Evolutionary conservation across 2,329 filamentous ascomycete species (phyloP).

Genomic region (Chrysoporthe cubensis): DNA sequence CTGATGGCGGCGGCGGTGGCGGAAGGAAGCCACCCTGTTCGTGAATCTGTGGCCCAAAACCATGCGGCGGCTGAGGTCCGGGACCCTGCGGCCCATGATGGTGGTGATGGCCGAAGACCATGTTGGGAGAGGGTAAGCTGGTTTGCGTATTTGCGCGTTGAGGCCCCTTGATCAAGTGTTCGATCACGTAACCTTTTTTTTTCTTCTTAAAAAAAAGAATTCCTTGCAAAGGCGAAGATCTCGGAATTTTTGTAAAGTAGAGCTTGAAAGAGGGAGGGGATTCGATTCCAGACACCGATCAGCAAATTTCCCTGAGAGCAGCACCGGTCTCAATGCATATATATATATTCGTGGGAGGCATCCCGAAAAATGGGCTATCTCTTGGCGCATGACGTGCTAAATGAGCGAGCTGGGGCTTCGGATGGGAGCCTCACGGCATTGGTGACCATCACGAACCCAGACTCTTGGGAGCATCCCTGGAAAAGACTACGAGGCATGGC

Average conservation of each 20-base stretch:
- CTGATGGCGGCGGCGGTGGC: not conserved
- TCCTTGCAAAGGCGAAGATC: not conserved
- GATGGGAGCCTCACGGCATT: not conserved
- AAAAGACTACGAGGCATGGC: not conserved
- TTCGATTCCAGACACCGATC: not conserved
- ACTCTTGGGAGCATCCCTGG: conserved; percentile 6
- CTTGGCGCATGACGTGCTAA: conserved; percentile 8
- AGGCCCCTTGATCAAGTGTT: no score
- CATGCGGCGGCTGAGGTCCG: not conserved
- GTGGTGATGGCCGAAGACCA: not conserved
- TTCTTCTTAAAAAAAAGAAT: not conserved
- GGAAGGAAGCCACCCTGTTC: not conserved
- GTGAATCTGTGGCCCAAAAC: not conserved
- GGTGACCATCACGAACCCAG: not conserved
- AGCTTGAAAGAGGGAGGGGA: not conserved
- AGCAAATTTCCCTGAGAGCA: not conserved
- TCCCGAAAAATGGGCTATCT: not conserved
- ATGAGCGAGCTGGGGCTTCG: not conserved
- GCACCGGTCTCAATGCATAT: not conserved
- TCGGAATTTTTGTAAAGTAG: not conserved
- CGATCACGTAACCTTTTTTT: not conserved
- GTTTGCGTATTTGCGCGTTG: no score
- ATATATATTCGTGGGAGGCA: not conserved
- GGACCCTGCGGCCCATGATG: not conserved
- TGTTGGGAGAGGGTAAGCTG: not conserved